Conservation (phyloP, 306 rosid genomes). For the Cicer yamashitae region DNA sequence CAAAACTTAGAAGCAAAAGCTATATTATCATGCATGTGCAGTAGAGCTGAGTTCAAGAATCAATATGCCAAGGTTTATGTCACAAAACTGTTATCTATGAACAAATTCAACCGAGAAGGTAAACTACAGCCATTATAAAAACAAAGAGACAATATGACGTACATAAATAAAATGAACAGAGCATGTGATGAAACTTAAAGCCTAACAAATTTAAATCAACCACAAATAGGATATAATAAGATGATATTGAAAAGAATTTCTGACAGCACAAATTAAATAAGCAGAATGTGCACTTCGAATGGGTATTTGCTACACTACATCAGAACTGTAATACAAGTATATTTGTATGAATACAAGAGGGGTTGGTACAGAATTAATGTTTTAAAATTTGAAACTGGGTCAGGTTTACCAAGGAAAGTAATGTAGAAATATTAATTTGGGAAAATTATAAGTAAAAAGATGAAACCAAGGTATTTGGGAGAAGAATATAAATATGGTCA, state of each 20-base stretch:
- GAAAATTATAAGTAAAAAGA: conserved; percentile 20
- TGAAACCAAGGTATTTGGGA: conserved; percentile 1
- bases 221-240: not conserved
- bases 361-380: conserved; percentile 13
- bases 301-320: not conserved
- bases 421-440: not conserved
- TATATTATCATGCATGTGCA: conserved; percentile 34
- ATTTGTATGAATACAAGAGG: not conserved
- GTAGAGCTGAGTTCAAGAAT: conserved; percentile 26
- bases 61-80: conserved; percentile 27
- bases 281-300: not conserved
- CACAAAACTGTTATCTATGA: conserved; percentile 34
- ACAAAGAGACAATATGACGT: conserved; percentile 2
- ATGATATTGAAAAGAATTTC: not conserved
- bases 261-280: not conserved
- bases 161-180: conserved; percentile 10
- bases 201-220: not conserved
- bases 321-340: not conserved
- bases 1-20: conserved; percentile 25
- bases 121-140: conserved; percentile 4
- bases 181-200: conserved; percentile 8
- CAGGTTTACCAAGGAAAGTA: not conserved
- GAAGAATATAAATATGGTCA: conserved; percentile 21
- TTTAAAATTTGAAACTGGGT: conserved; percentile 21
- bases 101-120: conserved; percentile 6